phyloP scores from a whole-genome alignment of 371 early-diverging fungal genomes.

The Mortierella polycephala region DNA sequence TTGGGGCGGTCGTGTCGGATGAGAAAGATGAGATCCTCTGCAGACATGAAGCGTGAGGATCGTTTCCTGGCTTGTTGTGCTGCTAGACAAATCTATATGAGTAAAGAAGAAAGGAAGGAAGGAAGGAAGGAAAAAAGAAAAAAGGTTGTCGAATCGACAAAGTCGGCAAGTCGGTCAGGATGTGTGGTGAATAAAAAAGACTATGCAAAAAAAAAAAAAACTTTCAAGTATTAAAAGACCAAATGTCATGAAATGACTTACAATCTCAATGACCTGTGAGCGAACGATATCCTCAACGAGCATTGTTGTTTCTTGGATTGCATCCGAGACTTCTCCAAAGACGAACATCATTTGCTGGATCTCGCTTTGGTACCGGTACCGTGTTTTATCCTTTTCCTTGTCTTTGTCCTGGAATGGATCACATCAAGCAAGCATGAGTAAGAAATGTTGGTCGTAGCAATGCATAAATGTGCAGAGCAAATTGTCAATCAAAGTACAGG shows the following conservation, averaged over 20 bases:
- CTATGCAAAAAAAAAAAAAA: too few species aligned
- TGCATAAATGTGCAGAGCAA: background rate
- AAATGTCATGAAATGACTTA: slow-evolving; percentile 52
- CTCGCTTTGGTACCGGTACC: slow-evolving; percentile 72
- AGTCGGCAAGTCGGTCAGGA: background rate
- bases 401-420: slow-evolving; percentile 16
- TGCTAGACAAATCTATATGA: slow-evolving; percentile 80
- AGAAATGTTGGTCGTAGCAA: background rate
- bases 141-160: too few species aligned
- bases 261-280: slow-evolving; percentile 94
- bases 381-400: slow-evolving; percentile 56
- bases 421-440: background rate
- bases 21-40: slow-evolving; percentile 96
- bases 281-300: slow-evolving; percentile 95
- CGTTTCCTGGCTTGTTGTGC: slow-evolving; percentile 88
- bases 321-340: slow-evolving; percentile 94
- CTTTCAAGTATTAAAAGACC: too few species aligned
- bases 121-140: too few species aligned
- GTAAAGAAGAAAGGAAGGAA: background rate
- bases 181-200: background rate
- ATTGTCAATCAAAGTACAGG: background rate
- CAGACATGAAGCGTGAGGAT: slow-evolving; percentile 81
- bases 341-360: slow-evolving; percentile 99
- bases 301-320: slow-evolving; percentile 85
- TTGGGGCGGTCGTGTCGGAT: slow-evolving; percentile 95